A percentile compares a stretch with the other conserved stretches of the same genome.
These are phyloP conservation scores for Handroanthus guayacan DNA, from an alignment of 257 asterid genomes.

Conservation along the genomic window DNA sequence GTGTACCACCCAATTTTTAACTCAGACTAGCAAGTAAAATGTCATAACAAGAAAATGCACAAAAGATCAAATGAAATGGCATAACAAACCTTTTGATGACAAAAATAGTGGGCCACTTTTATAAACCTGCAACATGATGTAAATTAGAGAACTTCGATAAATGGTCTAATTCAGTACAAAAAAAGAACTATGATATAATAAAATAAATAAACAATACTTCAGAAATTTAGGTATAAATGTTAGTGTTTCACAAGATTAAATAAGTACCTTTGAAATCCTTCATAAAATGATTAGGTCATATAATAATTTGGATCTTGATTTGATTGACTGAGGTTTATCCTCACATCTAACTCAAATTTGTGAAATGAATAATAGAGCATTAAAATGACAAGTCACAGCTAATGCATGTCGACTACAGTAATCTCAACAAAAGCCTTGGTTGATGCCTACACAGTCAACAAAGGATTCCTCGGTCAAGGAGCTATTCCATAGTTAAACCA, in stretches of 20 bases:
- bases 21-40: not conserved
- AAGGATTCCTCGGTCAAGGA: not conserved
- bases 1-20: not conserved
- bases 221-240: not conserved
- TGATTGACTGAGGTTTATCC: constrained; percentile 3
- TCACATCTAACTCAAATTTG: constrained; percentile 2
- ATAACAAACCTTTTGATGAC: constrained; percentile 86
- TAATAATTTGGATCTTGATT: not conserved
- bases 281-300: not conserved
- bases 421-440: not conserved
- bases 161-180: constrained; percentile 3
- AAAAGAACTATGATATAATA: not conserved
- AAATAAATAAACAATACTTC: not conserved
- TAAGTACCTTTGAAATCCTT: constrained; percentile 11
- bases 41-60: not conserved
- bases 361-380: not conserved
- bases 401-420: not conserved
- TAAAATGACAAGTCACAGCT: constrained; percentile 7
- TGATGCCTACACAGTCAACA: not conserved
- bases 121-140: constrained; percentile 75
- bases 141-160: constrained; percentile 30
- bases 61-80: constrained; percentile 33
- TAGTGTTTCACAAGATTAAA: not conserved
- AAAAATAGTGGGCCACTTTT: constrained; percentile 91
- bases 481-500: not conserved